Evolutionary conservation across 1,139 yeast genomes (phyloP).

Genomic region (Yamadazyma taylorii): DNA sequence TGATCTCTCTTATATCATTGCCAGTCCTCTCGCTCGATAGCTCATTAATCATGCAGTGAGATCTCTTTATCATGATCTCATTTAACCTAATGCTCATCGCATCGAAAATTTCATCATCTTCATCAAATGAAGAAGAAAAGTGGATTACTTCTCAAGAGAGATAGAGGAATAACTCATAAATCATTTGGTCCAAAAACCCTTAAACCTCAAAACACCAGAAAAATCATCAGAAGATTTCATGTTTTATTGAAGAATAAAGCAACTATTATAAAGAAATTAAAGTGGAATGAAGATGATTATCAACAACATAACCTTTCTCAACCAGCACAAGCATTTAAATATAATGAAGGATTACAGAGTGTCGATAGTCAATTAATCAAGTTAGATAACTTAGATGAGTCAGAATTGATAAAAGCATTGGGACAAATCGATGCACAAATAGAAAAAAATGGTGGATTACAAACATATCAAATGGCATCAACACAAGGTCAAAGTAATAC

Average conservation of each 20-base stretch:
- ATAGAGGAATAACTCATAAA: conserved; percentile 20
- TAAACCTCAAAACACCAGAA: conserved; percentile 68
- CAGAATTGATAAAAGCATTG: conserved; percentile 27
- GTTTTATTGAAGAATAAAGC: conserved; percentile 53
- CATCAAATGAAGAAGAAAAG: conserved; percentile 1
- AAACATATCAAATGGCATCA: conserved; percentile 83
- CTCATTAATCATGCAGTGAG: too few species aligned
- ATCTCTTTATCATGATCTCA: too few species aligned
- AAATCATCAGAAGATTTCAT: conserved; percentile 68
- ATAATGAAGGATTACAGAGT: conserved; percentile 17
- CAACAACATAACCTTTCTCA: neutral
- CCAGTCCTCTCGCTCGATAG: too few species aligned
- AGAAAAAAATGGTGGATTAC: conserved; percentile 63
- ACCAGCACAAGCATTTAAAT: conserved; percentile 20
- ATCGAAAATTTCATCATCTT: neutral
- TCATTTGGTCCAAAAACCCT: conserved; percentile 31
- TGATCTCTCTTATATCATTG: too few species aligned
- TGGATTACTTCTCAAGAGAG: conserved; percentile 11
- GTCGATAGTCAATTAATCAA: conserved; percentile 19
- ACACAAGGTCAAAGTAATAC: conserved; percentile 73
- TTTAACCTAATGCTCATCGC: too few species aligned
- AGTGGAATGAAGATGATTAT: conserved; percentile 8
- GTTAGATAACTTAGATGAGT: conserved; percentile 19
- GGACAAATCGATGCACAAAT: conserved; percentile 64
- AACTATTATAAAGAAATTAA: conserved; percentile 32